Evolutionary conservation across 2,329 filamentous ascomycete genomes (phyloP), one percentile per base, ranked within the genome.

Genomic region (Penicillium janthinellum): DNA sequence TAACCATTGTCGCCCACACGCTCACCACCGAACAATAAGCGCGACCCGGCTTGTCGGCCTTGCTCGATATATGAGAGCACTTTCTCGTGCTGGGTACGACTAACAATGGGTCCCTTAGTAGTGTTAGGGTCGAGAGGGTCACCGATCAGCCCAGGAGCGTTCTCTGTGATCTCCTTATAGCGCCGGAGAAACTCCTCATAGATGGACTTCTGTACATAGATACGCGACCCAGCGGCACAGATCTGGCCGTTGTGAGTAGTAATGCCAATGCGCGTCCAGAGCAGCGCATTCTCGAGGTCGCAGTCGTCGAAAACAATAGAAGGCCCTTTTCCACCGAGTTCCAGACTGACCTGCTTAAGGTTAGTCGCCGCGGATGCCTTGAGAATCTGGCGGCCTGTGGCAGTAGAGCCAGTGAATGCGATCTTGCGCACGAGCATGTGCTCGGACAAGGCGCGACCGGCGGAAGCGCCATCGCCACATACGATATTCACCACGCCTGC

Each of bases 381-480:
- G 12, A 74, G 51, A 17, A 76, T 71, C 31, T 66, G 64, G 2
- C 70, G 66, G 0, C 74, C 75, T 2, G 70, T 67, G 1, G 64
- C 25, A 0, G 68, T 68, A 22, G 66, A 70, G 4, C 74, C 75
- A 0, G 75, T 77, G 57, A 77, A 77, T 2, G 71, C 63, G n/a
- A 76, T 60, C 61, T 76, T 76, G 48, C 68, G 62, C 7, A 76
- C 62, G 2, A 63, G 57, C 62, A 71, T 68, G 50, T 75, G 72
- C 37, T 64, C 61, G 1, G 73, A 68, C 2, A 77, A 54, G 0
- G 69, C 60, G 2, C 67, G 65, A 3, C 73, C 74, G 0, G 87
- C 79, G 63, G 89, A 87, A 38, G 80, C 78, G 28, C 87, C 84
- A 69, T 89, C 87, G 2, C 91, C 81, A 3, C 83, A 83, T 44